Base-by-base conservation (phyloP, 139 green algal species). In the Chlamydomonas incerta region DNA sequence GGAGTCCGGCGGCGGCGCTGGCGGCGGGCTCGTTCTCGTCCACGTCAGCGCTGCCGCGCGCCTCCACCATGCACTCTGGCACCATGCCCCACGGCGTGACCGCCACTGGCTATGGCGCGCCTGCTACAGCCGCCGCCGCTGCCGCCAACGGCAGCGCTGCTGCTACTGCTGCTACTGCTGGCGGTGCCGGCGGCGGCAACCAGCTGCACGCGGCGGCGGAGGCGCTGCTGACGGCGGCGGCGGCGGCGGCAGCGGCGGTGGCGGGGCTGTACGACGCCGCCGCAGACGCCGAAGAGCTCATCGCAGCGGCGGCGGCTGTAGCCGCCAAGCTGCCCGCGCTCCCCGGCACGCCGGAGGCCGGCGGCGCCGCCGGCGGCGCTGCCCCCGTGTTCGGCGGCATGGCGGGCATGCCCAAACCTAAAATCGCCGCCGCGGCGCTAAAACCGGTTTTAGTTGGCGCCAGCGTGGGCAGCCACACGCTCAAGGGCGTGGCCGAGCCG, bases 401-500 rank as follows among this genome's bases (percentile, higher is more conserved):
- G 41, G 5, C 8, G 41, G 41, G 41, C 41, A 50, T 50, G 41
- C 41, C 41, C 41, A 50, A 50, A 50, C 41, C 41, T 50, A 50
- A 50, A 50, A 5, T n/a, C n/a, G n/a, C 41, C 8, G 41, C 6
- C 41, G 41, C 41, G 41, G 6, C 5, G 6, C 41, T 50, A 50
- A 8, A 13, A 5, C 41, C 41, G 41, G 41, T 50, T 50, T 50
- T 50, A 50, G 41, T 50, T 5, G 41, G 41, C 41, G 11, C 28
- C 63, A 65, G 35, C 46, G 77, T 65, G 26, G 77, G 77, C 23
- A 50, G 4, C 29, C 74, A 74, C 23, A 52, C 63, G 28, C 77
- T 83, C 41, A 83, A 83, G 62, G 77, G 77, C 34, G 63, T 83
- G 29, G 35, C 63, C 20, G 77, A 83, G 63, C 77, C 63, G 46